These are phyloP conservation scores for Fusarium pseudograminearum DNA, from an alignment of 2,329 filamentous ascomycete species.

Conservation along the genomic window DNA sequence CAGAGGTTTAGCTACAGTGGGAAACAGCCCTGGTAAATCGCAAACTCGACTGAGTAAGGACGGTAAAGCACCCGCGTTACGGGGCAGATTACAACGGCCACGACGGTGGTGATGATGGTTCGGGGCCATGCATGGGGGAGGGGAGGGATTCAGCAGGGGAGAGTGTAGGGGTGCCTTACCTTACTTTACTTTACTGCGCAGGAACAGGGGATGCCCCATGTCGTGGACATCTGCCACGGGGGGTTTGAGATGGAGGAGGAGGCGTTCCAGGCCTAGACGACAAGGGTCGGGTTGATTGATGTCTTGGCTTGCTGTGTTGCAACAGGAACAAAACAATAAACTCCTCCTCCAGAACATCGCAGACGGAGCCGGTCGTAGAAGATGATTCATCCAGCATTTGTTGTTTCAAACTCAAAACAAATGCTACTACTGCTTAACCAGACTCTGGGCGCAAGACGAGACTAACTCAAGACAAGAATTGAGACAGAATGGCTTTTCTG, in stretches of 20 bases:
- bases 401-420: conserved; percentile 39
- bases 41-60: conserved; percentile 15
- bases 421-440: conserved; percentile 21
- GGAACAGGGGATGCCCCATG: not conserved
- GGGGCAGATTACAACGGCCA: conserved; percentile 49
- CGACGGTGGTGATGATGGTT: conserved; percentile 49
- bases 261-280: conserved; percentile 35
- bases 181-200: conserved; percentile 1
- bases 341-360: conserved; percentile 15
- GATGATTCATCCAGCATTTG: conserved; percentile 32
- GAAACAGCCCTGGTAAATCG: conserved; percentile 15
- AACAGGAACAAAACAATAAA: conserved; percentile 37
- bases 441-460: conserved; percentile 29
- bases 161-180: conserved; percentile 9
- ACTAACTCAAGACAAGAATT: conserved; percentile 29
- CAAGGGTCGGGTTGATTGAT: conserved; percentile 14
- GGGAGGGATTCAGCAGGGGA: conserved; percentile 9
- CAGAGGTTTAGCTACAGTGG: conserved; percentile 15
- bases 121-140: conserved; percentile 36
- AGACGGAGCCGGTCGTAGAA: conserved; percentile 32
- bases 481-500: conserved; percentile 19
- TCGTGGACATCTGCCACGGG: conserved; percentile 1
- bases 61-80: conserved; percentile 21
- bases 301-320: conserved; percentile 34
- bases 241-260: conserved; percentile 12